Evolutionary conservation across 2,329 filamentous ascomycete species (phyloP).

Genomic region (Plectosphaerella plurivora): DNA sequence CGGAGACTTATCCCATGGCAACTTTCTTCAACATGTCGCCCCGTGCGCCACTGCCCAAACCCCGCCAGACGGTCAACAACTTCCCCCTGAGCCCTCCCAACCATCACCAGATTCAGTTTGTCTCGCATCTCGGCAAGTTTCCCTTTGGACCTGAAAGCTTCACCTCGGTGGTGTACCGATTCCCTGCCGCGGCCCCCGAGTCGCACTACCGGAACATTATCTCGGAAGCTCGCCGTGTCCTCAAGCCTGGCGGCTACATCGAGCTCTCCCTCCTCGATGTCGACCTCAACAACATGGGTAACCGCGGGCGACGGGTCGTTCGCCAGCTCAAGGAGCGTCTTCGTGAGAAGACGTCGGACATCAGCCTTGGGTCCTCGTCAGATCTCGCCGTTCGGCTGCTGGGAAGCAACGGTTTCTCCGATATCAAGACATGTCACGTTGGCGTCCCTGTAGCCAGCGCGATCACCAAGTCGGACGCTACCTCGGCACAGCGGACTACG

Average conservation of each 20-base stretch:
- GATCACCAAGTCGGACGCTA: conserved; percentile 17
- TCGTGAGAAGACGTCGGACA: conserved; percentile 53
- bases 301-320: conserved; percentile 62
- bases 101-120: conserved; percentile 70
- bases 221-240: conserved; percentile 70
- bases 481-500: conserved; percentile 1
- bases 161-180: conserved; percentile 70
- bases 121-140: conserved; percentile 59
- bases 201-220: conserved; percentile 66
- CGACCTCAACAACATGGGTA: conserved; percentile 80
- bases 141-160: conserved; percentile 76
- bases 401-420: conserved; percentile 64
- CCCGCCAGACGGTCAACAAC: conserved; percentile 35
- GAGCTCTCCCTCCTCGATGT: conserved; percentile 75
- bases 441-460: conserved; percentile 67
- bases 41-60: conserved; percentile 43
- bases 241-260: conserved; percentile 75
- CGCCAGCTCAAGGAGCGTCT: conserved; percentile 69
- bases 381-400: conserved; percentile 63
- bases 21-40: conserved; percentile 74
- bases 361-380: conserved; percentile 55
- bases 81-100: conserved; percentile 60
- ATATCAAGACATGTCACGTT: conserved; percentile 71
- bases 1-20: conserved; percentile 70
- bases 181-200: conserved; percentile 66